phyloP scores from a whole-genome alignment of 2,329 filamentous ascomycete species.

The Colletotrichum truncatum region DNA sequence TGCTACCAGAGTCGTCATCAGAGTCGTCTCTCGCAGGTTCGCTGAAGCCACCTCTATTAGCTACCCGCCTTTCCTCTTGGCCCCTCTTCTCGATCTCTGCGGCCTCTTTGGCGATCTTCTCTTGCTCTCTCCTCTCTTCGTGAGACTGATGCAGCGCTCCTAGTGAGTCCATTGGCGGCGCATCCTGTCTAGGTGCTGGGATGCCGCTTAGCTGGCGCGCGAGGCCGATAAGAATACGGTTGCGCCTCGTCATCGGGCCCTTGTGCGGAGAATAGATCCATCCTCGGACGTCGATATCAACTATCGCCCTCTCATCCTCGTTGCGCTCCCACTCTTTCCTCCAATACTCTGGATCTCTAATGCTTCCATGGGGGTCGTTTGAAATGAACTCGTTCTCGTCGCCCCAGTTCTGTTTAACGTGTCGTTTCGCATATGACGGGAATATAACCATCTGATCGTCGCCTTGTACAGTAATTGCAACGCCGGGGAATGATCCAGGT shows the following conservation, averaged over 20 bases:
- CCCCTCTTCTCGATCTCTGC: constrained; percentile 79
- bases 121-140: constrained; percentile 63
- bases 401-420: constrained; percentile 62
- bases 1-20: constrained; percentile 45
- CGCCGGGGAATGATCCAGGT: constrained; percentile 84
- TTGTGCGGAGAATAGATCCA: constrained; percentile 92
- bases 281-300: constrained; percentile 93
- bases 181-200: constrained; percentile 66
- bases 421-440: constrained; percentile 87
- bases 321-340: constrained; percentile 79
- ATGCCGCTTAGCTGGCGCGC: constrained; percentile 90
- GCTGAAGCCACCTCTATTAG: constrained; percentile 78
- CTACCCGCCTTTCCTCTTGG: constrained; percentile 75
- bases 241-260: constrained; percentile 86
- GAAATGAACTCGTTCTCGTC: constrained; percentile 41
- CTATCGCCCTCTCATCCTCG: constrained; percentile 84
- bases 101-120: constrained; percentile 78
- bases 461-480: constrained; percentile 80
- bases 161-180: constrained; percentile 32
- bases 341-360: constrained; percentile 78
- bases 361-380: constrained; percentile 47
- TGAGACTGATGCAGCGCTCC: constrained; percentile 47
- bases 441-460: constrained; percentile 95
- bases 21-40: constrained; percentile 65
- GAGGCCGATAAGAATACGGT: constrained; percentile 85